These are phyloP conservation scores for Monilinia aucupariae DNA, from an alignment of 2,329 filamentous ascomycete genomes.

Conservation along the genomic window DNA sequence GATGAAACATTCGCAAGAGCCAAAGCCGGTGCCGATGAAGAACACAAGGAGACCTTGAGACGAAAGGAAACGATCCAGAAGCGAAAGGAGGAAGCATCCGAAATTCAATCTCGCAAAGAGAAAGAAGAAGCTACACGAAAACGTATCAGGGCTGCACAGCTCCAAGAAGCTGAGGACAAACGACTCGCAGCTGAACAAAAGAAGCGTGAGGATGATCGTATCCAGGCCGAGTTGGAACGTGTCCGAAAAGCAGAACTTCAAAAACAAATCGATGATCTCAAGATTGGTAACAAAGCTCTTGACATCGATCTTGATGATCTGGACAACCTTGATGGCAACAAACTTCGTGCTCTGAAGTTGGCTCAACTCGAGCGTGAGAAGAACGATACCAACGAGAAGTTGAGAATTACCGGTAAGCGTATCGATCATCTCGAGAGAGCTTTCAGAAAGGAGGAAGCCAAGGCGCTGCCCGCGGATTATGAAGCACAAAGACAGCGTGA, in stretches of 20 bases:
- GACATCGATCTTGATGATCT: slow-evolving; percentile 76
- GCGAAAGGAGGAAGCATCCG: slow-evolving; percentile 93
- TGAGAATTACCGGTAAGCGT: slow-evolving; percentile 88
- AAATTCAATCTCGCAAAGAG: slow-evolving; percentile 80
- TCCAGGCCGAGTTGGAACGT: slow-evolving; percentile 81
- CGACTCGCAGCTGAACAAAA: slow-evolving; percentile 88
- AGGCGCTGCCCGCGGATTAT: slow-evolving; percentile 85
- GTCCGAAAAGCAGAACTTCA: slow-evolving; percentile 91
- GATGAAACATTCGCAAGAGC: slow-evolving; percentile 75
- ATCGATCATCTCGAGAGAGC: slow-evolving; percentile 96
- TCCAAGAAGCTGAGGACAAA: slow-evolving; percentile 83
- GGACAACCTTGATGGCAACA: slow-evolving; percentile 80
- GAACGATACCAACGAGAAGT: slow-evolving; percentile 86
- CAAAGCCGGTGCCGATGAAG: slow-evolving; percentile 81
- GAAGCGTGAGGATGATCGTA: slow-evolving; percentile 79
- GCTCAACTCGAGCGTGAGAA: slow-evolving; percentile 96
- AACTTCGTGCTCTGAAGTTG: slow-evolving; percentile 89
- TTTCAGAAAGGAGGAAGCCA: slow-evolving; percentile 89
- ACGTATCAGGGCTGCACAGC: slow-evolving; percentile 76
- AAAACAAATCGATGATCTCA: slow-evolving; percentile 85
- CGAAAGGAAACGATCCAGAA: slow-evolving; percentile 90
- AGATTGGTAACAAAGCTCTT: slow-evolving; percentile 72
- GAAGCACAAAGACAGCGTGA: slow-evolving; percentile 75
- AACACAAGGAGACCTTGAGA: slow-evolving; percentile 78
- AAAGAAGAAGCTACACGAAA: slow-evolving; percentile 89